Evolutionary conservation across 805 yeast species (phyloP).

Genomic region (Lipomyces spencermartinsiae): DNA sequence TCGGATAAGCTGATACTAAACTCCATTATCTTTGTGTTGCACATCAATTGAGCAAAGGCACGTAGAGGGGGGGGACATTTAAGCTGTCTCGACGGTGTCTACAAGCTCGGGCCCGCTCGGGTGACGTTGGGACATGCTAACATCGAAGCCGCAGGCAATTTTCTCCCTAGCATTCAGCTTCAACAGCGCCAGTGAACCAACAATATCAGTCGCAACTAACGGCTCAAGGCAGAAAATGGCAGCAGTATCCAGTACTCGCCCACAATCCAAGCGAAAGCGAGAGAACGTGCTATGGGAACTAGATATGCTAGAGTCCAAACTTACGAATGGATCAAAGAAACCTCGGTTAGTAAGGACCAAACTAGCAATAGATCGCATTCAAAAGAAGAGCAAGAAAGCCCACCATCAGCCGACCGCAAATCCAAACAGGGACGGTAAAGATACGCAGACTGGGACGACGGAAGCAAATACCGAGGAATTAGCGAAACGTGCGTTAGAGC

Average conservation of each 20-base stretch:
- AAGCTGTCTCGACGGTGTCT: not conserved
- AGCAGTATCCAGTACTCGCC: not conserved
- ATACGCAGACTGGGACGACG: not conserved
- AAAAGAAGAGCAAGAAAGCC: conserved; percentile 5
- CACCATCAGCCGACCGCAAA: conserved; percentile 2
- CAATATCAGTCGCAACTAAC: too few species aligned
- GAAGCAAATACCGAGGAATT: conserved; percentile 8
- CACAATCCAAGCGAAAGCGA: conserved; percentile 33
- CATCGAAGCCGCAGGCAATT: too few species aligned
- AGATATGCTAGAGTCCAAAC: conserved; percentile 48
- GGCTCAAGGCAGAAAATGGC: conserved; percentile 1
- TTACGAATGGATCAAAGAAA: conserved; percentile 36
- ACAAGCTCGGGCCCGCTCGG: too few species aligned
- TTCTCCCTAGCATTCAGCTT: too few species aligned
- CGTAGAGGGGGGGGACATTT: not conserved
- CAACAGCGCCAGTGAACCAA: too few species aligned
- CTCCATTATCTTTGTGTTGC: conserved; percentile 2
- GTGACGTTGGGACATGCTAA: too few species aligned
- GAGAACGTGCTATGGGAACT: conserved; percentile 48
- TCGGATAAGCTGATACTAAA: not conserved
- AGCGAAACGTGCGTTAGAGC: conserved; percentile 21
- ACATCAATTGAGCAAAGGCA: not conserved
- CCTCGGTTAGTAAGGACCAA: conserved; percentile 45
- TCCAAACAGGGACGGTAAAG: conserved; percentile 7
- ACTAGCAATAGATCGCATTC: conserved; percentile 39